Percentiles rank a stretch among this genome's conserved stretches.
Evolutionary conservation across 805 yeast genomes (phyloP).

Genomic region (Starmera caribaea): DNA sequence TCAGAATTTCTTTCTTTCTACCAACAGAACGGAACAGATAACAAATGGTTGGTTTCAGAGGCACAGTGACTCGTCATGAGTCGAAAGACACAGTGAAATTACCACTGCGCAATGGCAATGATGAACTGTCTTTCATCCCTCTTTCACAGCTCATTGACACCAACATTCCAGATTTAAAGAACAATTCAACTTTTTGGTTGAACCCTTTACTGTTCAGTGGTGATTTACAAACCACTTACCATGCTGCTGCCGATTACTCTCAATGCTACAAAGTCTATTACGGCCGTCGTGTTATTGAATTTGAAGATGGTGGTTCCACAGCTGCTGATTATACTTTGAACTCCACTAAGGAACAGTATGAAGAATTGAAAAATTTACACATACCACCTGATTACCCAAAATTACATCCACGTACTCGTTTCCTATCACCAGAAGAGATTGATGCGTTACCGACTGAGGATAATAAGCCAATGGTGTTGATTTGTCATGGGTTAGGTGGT

Average conservation of each 20-base stretch:
- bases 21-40: neutral
- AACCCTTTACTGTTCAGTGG: constrained; percentile 65
- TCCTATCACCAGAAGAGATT: constrained; percentile 37
- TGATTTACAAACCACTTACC: constrained; percentile 65
- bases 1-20: neutral
- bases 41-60: constrained; percentile 21
- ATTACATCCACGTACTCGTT: constrained; percentile 63
- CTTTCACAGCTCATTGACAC: constrained; percentile 10
- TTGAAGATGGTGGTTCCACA: constrained; percentile 60
- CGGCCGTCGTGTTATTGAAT: constrained; percentile 55
- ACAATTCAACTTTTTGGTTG: constrained; percentile 42
- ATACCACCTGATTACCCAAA: constrained; percentile 45
- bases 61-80: constrained; percentile 14
- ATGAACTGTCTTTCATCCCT: constrained; percentile 13
- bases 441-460: constrained; percentile 22
- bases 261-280: constrained; percentile 50
- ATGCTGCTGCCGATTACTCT: constrained; percentile 46
- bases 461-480: constrained; percentile 45
- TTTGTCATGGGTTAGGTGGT: constrained; percentile 69
- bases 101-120: constrained; percentile 10
- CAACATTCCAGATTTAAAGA: constrained; percentile 33
- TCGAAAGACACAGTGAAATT: constrained; percentile 18
- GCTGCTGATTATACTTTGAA: constrained; percentile 67
- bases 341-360: constrained; percentile 19
- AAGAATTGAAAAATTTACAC: constrained; percentile 27